Evolutionary conservation across 441 rosid species (phyloP), one percentile per base, ranked within the genome.

Genomic region (Bocquillonia castaneifolia): DNA sequence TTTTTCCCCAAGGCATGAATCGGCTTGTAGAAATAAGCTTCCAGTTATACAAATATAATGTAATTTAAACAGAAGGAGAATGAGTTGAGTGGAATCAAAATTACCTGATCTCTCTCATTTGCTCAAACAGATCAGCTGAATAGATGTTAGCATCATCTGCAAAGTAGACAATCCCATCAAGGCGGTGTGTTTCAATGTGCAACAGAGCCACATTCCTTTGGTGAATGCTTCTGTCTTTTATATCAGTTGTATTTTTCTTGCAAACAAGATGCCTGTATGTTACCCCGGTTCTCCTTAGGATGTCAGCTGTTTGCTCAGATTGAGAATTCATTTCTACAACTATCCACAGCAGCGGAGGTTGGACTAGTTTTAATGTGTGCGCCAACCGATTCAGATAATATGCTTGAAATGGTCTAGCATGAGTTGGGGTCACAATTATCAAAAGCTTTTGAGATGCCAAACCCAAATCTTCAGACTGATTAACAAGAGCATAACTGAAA

Each of bases 181-280:
- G 88, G 65, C 10, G 82, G 64, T 85, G 93, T 50, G 74, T 75
- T 73, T 84, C 88, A 63, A 88, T 85, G 77, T 85, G 88, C 64
- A 85, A 76, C 75, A 88, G 72, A 0, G 90, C 93, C 48, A 71
- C 78, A 74, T 88, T 88, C 64, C 88, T 78, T 65, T 85, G 87
- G 70, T 85, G 88, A 66, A 77, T 68, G 8, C 63, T 77, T 76
- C 50, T 72, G 59, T 82, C 88, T 62, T 67, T 78, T 51, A 80
- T 36, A 40, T 80, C 84, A n/a, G 87, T 84, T 29, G 76, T 54
- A 74, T 88, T 88, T 72, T 79, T 79, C 23, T 74, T 71, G 72
- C 87, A 85, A 60, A 82, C 79, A 18, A 88, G 87, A 80, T 85
- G 93, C 74, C 88, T 80, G 70, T 84, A 84, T 83, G 81, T 79